Conservation (phyloP, 2,329 filamentous ascomycete genomes). For the Pseudomassariella vexata region DNA sequence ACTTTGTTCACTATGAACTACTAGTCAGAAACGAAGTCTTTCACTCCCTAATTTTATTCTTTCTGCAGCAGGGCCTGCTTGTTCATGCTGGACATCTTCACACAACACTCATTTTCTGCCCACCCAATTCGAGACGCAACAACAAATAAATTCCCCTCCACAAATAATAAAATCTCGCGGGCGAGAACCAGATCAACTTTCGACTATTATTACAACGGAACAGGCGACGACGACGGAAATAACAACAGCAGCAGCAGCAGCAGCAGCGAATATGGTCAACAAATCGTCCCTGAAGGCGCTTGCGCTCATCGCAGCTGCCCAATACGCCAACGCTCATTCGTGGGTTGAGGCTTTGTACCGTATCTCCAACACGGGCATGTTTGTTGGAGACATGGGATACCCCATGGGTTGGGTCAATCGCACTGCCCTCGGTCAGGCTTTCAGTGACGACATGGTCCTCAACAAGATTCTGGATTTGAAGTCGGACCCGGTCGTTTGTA, state of each 20-base stretch:
- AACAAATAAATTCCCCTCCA: no score
- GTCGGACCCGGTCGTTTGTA: slow-evolving; percentile 49
- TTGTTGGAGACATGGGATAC: slow-evolving; percentile 66
- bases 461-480: slow-evolving; percentile 50
- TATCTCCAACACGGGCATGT: slow-evolving; percentile 68
- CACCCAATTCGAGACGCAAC: no score
- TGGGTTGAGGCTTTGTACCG: slow-evolving; percentile 76
- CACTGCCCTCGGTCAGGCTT: slow-evolving; percentile 43
- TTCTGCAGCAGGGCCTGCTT: slow-evolving; percentile 10
- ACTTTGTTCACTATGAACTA: no score
- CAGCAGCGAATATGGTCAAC: not conserved
- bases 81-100: slow-evolving; percentile 12
- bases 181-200: slow-evolving; percentile 6
- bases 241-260: no score
- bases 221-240: no score
- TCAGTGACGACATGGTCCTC: slow-evolving; percentile 52
- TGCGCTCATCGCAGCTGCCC: slow-evolving; percentile 24
- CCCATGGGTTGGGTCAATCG: slow-evolving; percentile 65
- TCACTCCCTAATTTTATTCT: slow-evolving; percentile 16
- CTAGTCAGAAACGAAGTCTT: no score
- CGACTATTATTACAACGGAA: no score
- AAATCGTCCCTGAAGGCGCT: slow-evolving; percentile 10
- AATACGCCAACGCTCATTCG: slow-evolving; percentile 53
- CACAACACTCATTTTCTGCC: not conserved
- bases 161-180: no score